Base-by-base conservation (phyloP, 768 basidiomycete genomes). In the Agrocybe pediades region DNA sequence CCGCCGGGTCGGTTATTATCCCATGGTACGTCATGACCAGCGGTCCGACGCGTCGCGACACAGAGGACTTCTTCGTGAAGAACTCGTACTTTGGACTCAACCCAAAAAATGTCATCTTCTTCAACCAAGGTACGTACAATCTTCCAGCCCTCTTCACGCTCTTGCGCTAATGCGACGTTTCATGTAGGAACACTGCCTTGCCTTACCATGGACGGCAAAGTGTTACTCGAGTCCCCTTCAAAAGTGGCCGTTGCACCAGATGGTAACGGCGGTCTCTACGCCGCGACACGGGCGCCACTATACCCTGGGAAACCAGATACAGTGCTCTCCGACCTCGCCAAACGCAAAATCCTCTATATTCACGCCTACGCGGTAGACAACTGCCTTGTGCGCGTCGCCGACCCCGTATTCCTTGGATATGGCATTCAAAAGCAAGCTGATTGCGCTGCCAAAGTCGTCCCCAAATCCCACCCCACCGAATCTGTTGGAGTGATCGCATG, bases 1-100 rank as follows among this genome's bases (percentile, higher is more conserved):
- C 81, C 15, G 66, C 72, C 16, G 84, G 81, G 45, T 81, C 83
- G 1, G 90, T 92, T 49, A 69, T 83, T 48, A 84, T 98, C 52
- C 92, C 92, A 30, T 98, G 97, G 97, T 98, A 98, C 74, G 86
- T 99, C 65, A 99, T 99, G 97, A 98, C 96, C 52, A 95, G 92
- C 66, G 95, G 95, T 20, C 97, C 96, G 33, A 99, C 97, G 29
- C 84, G 94, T 59, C 77, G 72, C 36, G 90, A 88, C 29, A 98
- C 97, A 20, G 90, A 92, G 69, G 74, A 74, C 23, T 98, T 88
- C 79, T 98, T 98, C 74, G 74, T 74, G 56, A 75, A 82, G 55
- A 80, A 94, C 71, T 68, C 71, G 2, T 90, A 80, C 74, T 99
- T 98, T 66, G 95, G 96, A 3, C 80, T 99, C 55, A 67, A 86